These are phyloP conservation scores for Fusarium hostae DNA, from an alignment of 2,329 filamentous ascomycete species.

Conservation along the genomic window DNA sequence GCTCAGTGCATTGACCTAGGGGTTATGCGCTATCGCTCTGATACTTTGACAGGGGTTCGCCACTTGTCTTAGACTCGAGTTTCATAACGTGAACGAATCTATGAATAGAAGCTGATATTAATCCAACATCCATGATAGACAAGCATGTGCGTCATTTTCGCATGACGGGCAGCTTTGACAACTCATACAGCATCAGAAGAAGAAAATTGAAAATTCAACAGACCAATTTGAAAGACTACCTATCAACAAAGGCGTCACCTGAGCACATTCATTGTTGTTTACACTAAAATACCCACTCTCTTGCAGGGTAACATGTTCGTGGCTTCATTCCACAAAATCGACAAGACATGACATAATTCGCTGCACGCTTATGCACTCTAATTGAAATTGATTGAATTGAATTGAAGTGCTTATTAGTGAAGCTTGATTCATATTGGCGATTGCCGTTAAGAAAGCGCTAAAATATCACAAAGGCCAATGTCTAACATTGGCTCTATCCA, in stretches of 20 bases:
- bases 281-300: conserved; percentile 11
- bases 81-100: conserved; percentile 7
- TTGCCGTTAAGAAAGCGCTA: conserved; percentile 1
- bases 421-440: not conserved
- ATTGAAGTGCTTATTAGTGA: not conserved
- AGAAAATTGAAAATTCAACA: not conserved
- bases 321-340: conserved; percentile 14
- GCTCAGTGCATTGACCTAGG: conserved; percentile 14
- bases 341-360: conserved; percentile 19
- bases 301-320: conserved; percentile 28
- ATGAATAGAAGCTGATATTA: conserved; percentile 18
- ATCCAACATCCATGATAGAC: conserved; percentile 1
- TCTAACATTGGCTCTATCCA: conserved; percentile 3
- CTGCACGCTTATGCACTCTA: conserved; percentile 8
- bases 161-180: conserved; percentile 1
- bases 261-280: conserved; percentile 6
- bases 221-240: not conserved
- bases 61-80: conserved; percentile 25
- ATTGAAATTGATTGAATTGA: not conserved
- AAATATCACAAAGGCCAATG: conserved; percentile 14
- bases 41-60: conserved; percentile 18
- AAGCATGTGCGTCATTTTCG: conserved; percentile 8
- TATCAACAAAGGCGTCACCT: conserved; percentile 7
- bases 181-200: not conserved
- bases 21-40: conserved; percentile 5